Conservation (phyloP, 192 early-diverging fungal genomes). For the Rhizophagus prolifer region DNA sequence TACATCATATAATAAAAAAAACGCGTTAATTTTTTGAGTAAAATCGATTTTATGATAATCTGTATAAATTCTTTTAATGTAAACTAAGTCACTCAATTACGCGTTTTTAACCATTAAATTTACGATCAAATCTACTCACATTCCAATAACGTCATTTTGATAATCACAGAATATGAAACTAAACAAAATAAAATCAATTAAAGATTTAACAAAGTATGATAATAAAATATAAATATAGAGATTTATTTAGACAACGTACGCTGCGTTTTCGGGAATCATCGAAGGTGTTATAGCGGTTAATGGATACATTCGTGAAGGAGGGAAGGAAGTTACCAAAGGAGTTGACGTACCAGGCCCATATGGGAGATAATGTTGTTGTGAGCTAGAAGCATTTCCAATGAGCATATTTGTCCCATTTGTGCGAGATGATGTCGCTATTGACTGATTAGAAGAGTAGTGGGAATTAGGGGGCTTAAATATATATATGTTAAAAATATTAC, state of each 20-base stretch:
- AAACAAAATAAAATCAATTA: neutral
- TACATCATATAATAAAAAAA: neutral
- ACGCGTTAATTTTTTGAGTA: neutral
- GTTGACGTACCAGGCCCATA: neutral
- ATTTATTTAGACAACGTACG: neutral
- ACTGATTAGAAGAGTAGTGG: neutral
- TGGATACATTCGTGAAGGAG: slow-evolving; percentile 26
- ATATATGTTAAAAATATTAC: neutral
- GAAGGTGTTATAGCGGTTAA: neutral
- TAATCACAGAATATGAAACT: slow-evolving; percentile 31
- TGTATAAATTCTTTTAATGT: too few relatives aligned
- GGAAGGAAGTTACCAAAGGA: neutral
- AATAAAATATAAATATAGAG: neutral
- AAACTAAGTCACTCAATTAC: neutral
- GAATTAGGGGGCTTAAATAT: slow-evolving; percentile 6
- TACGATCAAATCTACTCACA: slow-evolving; percentile 5
- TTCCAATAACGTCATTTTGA: slow-evolving; percentile 30
- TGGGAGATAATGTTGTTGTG: neutral
- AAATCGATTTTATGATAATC: neutral
- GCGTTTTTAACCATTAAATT: neutral
- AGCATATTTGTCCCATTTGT: slow-evolving; percentile 18
- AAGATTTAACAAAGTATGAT: neutral
- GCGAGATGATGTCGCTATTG: neutral
- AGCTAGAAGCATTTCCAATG: slow-evolving; percentile 2
- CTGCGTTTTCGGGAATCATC: slow-evolving; percentile 16